These are phyloP conservation scores for Podospora tetraspora DNA, from an alignment of 495 filamentous ascomycete genomes.

Conservation along the genomic window DNA sequence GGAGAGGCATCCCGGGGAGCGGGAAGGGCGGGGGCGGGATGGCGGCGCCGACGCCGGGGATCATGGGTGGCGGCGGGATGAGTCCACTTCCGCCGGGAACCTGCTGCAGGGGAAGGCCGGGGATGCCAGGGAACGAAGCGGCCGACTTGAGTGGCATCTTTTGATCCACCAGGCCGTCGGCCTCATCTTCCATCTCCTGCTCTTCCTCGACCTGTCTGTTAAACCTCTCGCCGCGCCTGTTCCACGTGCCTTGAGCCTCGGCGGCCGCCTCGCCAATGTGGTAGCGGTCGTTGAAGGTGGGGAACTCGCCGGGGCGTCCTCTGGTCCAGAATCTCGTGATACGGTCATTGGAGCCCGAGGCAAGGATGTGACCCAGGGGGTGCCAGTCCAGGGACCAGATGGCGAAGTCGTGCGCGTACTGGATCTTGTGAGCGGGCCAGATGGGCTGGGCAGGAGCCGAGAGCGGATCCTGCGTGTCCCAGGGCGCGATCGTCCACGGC, in stretches of 20 bases:
- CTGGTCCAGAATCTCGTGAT: conserved; percentile 96
- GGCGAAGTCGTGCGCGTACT: conserved; percentile 84
- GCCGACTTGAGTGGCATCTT: conserved; percentile 59
- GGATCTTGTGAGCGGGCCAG: conserved; percentile 76
- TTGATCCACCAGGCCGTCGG: conserved; percentile 90
- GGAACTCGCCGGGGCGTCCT: conserved; percentile 72
- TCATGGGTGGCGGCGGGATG: conserved; percentile 31
- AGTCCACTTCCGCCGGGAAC: conserved; percentile 20
- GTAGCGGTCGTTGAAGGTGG: conserved; percentile 80
- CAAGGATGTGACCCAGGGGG: conserved; percentile 88
- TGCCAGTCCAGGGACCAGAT: conserved; percentile 99
- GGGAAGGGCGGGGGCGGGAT: conserved; percentile 42
- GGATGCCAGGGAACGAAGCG: conserved; percentile 46
- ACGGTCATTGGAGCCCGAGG: conserved; percentile 97
- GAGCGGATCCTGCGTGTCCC: conserved; percentile 72
- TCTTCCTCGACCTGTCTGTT: conserved; percentile 89
- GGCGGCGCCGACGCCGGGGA: conserved; percentile 32
- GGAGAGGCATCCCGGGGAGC: conserved; percentile 15
- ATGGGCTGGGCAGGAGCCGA: conserved; percentile 79
- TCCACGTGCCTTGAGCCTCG: conserved; percentile 88
- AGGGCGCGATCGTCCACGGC: conserved; percentile 64
- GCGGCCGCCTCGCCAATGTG: conserved; percentile 93
- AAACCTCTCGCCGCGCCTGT: conserved; percentile 68
- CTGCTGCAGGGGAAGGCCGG: conserved; percentile 43
- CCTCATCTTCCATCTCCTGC: conserved; percentile 86